These are phyloP conservation scores for Candida ascalaphidarum DNA, from an alignment of 805 yeast species.

Conservation along the genomic window DNA sequence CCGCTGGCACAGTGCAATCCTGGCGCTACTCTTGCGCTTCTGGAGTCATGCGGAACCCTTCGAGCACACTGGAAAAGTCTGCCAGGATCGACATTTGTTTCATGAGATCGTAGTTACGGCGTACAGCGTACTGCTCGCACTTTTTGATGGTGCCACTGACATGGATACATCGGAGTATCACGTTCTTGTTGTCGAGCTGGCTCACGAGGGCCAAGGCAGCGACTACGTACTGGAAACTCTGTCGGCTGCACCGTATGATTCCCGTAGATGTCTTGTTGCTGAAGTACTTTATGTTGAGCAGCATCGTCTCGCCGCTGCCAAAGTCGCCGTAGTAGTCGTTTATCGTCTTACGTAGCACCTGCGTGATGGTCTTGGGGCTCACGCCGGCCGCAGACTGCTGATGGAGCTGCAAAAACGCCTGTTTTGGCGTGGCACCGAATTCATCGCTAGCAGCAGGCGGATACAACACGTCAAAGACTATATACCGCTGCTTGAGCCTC, in stretches of 20 bases:
- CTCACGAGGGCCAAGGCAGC: conserved; percentile 58
- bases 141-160: conserved; percentile 85
- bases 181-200: conserved; percentile 38
- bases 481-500: conserved; percentile 75
- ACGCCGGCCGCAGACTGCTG: conserved; percentile 41
- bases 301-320: conserved; percentile 60
- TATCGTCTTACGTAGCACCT: conserved; percentile 46
- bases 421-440: conserved; percentile 22
- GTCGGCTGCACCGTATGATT: conserved; percentile 68
- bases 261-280: conserved; percentile 79
- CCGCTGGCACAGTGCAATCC: too few species aligned
- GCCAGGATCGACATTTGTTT: too few species aligned
- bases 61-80: too few species aligned
- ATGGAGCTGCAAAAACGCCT: conserved; percentile 40
- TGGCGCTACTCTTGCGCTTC: too few species aligned
- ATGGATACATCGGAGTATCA: conserved; percentile 54
- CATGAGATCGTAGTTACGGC: conserved; percentile 32
- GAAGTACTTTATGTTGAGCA: conserved; percentile 67
- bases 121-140: conserved; percentile 63
- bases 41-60: too few species aligned
- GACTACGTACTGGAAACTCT: conserved; percentile 50
- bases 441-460: conserved; percentile 32
- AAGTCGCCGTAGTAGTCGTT: conserved; percentile 68
- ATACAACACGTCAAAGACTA: conserved; percentile 69
- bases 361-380: conserved; percentile 40